A percentile compares a stretch with the other conserved stretches of the same genome.
These are phyloP conservation scores for Akanthomyces muscarius DNA, from an alignment of 2,329 filamentous ascomycete genomes.

Conservation along the genomic window DNA sequence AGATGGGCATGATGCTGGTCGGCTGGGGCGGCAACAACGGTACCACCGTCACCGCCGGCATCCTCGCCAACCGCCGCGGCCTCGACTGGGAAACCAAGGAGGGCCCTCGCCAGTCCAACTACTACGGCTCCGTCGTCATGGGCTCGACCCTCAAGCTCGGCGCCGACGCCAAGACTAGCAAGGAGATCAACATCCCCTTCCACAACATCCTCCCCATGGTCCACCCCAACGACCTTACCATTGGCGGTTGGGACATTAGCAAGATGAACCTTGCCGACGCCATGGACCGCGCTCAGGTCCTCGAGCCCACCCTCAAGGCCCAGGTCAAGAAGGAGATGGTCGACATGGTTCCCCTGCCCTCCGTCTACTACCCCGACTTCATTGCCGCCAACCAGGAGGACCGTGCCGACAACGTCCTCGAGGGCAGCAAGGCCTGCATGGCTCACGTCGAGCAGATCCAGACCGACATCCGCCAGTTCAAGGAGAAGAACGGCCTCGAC, in stretches of 20 bases:
- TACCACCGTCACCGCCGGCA: constrained; percentile 92
- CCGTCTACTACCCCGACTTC: constrained; percentile 98
- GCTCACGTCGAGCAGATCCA: constrained; percentile 92
- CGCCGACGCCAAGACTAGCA: constrained; percentile 73
- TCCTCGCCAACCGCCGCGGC: constrained; percentile 86
- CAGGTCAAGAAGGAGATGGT: constrained; percentile 92
- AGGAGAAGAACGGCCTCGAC: constrained; percentile 76
- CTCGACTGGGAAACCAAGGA: constrained; percentile 93
- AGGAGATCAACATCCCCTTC: constrained; percentile 96
- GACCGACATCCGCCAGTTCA: constrained; percentile 92
- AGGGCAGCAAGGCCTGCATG: constrained; percentile 77
- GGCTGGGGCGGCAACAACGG: constrained; percentile 99
- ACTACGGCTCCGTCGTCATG: constrained; percentile 98
- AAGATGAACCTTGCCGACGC: constrained; percentile 80
- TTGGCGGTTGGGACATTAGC: constrained; percentile 98
- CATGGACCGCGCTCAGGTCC: constrained; percentile 93
- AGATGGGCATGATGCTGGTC: constrained; percentile 94
- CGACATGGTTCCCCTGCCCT: constrained; percentile 80
- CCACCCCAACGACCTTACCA: constrained; percentile 89
- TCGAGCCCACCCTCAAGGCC: constrained; percentile 90
- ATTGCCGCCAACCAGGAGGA: constrained; percentile 98
- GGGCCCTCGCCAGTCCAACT: constrained; percentile 80
- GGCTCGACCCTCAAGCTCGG: constrained; percentile 95
- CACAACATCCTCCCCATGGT: constrained; percentile 93
- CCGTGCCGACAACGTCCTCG: constrained; percentile 84